Percentiles rank a stretch among this genome's conserved stretches.
These are phyloP conservation scores for Trametes pubescens DNA, from an alignment of 1,284 basidiomycete species.

Conservation along the genomic window DNA sequence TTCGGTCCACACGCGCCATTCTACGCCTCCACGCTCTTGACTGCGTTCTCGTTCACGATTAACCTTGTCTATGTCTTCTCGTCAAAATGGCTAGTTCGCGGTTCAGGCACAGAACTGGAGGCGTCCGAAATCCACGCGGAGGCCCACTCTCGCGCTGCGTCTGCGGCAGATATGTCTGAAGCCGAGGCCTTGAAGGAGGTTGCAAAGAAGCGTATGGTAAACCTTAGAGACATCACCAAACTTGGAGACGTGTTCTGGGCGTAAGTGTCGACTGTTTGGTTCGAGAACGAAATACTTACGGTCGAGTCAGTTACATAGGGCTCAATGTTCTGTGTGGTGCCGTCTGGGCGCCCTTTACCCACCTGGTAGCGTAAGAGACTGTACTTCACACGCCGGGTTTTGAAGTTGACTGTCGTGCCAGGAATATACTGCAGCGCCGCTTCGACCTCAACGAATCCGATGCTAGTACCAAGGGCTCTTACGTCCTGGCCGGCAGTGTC, in stretches of 20 bases:
- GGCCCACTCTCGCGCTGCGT: conserved; percentile 49
- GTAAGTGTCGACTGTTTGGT: conserved; percentile 49
- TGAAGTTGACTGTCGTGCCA: conserved; percentile 37
- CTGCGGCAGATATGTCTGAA: conserved; percentile 51
- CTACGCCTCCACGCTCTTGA: conserved; percentile 70
- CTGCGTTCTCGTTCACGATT: conserved; percentile 68
- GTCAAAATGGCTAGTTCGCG: conserved; percentile 69
- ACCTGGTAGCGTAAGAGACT: conserved; percentile 72
- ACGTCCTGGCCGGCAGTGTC: conserved; percentile 79
- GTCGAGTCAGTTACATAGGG: conserved; percentile 63
- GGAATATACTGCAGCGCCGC: conserved; percentile 78
- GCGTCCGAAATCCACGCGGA: conserved; percentile 65
- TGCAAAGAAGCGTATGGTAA: conserved; percentile 68
- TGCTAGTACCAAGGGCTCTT: conserved; percentile 73
- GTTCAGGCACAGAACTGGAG: conserved; percentile 68
- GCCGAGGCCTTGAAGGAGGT: conserved; percentile 71
- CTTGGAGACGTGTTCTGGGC: conserved; percentile 85
- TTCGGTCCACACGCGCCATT: conserved; percentile 79
- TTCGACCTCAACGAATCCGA: conserved; percentile 67
- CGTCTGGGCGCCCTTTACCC: conserved; percentile 82
- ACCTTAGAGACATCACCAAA: conserved; percentile 64
- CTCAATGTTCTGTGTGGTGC: conserved; percentile 79
- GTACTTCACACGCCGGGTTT: not conserved
- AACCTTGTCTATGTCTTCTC: conserved; percentile 72
- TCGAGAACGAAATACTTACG: conserved; percentile 8